These are phyloP conservation scores for Ustilago bromivora DNA, from an alignment of 1,284 basidiomycete genomes.

Conservation along the genomic window DNA sequence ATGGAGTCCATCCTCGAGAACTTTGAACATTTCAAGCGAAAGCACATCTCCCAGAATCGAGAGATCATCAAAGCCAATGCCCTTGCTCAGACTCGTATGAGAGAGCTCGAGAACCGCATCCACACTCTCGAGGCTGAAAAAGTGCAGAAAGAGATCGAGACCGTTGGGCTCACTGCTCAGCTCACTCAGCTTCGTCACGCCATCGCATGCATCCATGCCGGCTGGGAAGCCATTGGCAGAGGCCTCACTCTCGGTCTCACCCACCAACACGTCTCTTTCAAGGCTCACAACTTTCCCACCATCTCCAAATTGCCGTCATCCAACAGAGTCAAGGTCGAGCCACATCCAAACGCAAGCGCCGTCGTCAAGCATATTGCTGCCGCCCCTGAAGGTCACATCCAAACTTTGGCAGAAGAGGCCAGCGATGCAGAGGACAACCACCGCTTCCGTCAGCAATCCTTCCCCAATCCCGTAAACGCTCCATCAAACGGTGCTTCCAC, in stretches of 20 bases:
- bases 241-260: constrained; percentile 35
- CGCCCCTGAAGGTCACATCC: constrained; percentile 47
- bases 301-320: constrained; percentile 14
- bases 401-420: constrained; percentile 32
- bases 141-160: constrained; percentile 37
- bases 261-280: neutral
- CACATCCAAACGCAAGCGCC: constrained; percentile 37
- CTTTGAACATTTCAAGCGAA: constrained; percentile 66
- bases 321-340: constrained; percentile 28
- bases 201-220: constrained; percentile 46
- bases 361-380: constrained; percentile 37
- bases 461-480: neutral
- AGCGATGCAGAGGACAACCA: neutral
- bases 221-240: constrained; percentile 61
- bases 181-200: constrained; percentile 56
- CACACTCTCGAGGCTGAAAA: constrained; percentile 59
- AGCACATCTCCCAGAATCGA: constrained; percentile 67
- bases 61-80: constrained; percentile 68
- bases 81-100: constrained; percentile 56
- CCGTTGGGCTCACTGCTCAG: constrained; percentile 37
- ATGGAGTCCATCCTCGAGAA: constrained; percentile 65
- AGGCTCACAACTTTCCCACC: neutral
- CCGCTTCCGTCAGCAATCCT: neutral
- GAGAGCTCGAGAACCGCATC: constrained; percentile 64
- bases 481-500: neutral